Percentiles rank a stretch among this genome's conserved stretches.
These are phyloP conservation scores for Bolboschoenus planiculmis DNA, from an alignment of 176 grass and related monocot genomes.

Conservation along the genomic window DNA sequence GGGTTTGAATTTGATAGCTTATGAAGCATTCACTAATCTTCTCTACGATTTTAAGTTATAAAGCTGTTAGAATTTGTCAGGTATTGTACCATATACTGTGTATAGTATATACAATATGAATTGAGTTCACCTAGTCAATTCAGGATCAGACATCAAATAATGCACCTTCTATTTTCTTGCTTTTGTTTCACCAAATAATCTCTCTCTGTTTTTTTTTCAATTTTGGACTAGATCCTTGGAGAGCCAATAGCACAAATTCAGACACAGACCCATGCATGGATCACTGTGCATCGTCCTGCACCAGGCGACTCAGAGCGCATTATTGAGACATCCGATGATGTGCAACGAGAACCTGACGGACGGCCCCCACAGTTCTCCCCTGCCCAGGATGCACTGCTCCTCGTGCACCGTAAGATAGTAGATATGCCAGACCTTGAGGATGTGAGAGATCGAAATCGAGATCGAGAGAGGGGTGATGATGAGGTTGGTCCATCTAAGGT, in stretches of 20 bases:
- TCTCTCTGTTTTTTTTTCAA: neutral
- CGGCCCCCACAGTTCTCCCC: conserved; percentile 77
- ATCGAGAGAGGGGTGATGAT: conserved; percentile 43
- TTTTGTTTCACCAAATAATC: neutral
- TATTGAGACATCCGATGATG: conserved; percentile 72
- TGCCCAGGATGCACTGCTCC: conserved; percentile 72
- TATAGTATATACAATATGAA: neutral
- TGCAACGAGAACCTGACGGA: conserved; percentile 47
- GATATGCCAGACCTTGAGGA: conserved; percentile 56
- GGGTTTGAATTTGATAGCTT: neutral
- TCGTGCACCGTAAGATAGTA: conserved; percentile 78
- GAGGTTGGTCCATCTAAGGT: conserved; percentile 59
- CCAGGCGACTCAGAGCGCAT: conserved; percentile 55
- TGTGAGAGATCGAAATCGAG: conserved; percentile 43
- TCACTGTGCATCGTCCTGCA: conserved; percentile 52
- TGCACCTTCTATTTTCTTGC: neutral
- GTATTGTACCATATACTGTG: neutral
- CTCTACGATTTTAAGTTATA: neutral
- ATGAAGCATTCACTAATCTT: neutral
- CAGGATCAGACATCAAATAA: neutral
- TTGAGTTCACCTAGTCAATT: neutral
- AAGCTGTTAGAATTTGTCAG: neutral
- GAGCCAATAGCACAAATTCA: conserved; percentile 44
- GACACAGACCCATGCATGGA: conserved; percentile 65
- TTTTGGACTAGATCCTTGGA: conserved; percentile 4